Percentiles rank a stretch among this genome's conserved stretches.
These are phyloP conservation scores for Ustilago loliicola DNA, from an alignment of 1,284 basidiomycete species.

Conservation along the genomic window DNA sequence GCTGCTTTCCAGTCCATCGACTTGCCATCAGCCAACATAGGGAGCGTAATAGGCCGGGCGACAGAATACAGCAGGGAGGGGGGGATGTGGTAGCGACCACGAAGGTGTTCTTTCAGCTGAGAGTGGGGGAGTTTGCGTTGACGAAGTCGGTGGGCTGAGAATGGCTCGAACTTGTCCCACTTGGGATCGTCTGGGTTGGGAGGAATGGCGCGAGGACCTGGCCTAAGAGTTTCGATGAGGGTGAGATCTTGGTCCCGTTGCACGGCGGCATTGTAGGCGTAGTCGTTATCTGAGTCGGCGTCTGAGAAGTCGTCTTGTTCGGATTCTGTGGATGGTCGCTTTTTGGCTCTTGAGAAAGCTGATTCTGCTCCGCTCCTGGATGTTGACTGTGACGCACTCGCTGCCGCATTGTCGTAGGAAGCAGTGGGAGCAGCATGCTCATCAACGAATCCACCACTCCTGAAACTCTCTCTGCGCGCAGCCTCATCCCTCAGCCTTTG, in stretches of 20 bases:
- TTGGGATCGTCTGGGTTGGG: constrained; percentile 42
- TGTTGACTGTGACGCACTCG: neutral
- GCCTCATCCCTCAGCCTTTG: constrained; percentile 26
- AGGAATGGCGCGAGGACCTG: constrained; percentile 35
- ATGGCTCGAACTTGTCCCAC: constrained; percentile 50
- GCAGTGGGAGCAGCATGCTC: neutral
- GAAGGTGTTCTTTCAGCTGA: constrained; percentile 84
- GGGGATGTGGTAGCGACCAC: constrained; percentile 85
- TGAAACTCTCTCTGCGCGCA: constrained; percentile 19
- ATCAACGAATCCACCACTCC: constrained; percentile 32
- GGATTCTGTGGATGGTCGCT: neutral
- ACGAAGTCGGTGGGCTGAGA: constrained; percentile 75
- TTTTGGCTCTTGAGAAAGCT: constrained; percentile 28
- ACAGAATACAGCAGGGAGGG: constrained; percentile 87
- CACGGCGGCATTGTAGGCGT: neutral
- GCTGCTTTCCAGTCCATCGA: constrained; percentile 7
- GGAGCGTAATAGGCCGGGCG: constrained; percentile 17
- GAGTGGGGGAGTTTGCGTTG: constrained; percentile 81
- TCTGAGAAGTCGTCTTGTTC: constrained; percentile 2
- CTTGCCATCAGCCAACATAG: neutral
- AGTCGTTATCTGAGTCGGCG: neutral
- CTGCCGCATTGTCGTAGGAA: neutral
- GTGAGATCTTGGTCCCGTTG: constrained; percentile 31
- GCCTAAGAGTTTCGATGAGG: constrained; percentile 29
- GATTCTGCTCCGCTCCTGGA: constrained; percentile 2